Evolutionary conservation across 768 basidiomycete species (phyloP).

Genomic region (Auriculariales sp.): DNA sequence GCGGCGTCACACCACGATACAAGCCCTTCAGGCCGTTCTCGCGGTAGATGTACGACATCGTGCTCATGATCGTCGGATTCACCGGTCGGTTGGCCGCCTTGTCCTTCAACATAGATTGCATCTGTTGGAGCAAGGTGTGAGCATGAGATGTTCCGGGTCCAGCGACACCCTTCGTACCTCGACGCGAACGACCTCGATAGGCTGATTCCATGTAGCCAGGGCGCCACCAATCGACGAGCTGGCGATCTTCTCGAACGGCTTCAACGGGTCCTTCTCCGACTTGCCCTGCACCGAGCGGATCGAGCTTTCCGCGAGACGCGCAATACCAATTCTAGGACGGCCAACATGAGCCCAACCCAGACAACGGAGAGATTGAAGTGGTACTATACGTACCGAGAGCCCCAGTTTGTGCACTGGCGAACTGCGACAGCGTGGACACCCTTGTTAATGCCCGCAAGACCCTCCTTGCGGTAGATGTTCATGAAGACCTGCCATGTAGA

Average conservation of each 20-base stretch:
- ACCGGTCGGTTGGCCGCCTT: slow-evolving; percentile 65
- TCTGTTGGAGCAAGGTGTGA: slow-evolving; percentile 32
- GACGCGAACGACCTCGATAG: slow-evolving; percentile 93
- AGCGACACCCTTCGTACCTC: slow-evolving; percentile 38
- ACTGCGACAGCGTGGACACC: slow-evolving; percentile 93
- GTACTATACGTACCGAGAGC: slow-evolving; percentile 48
- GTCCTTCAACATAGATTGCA: slow-evolving; percentile 98
- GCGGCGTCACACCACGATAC: slow-evolving; percentile 94
- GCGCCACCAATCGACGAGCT: slow-evolving; percentile 84
- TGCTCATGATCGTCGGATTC: slow-evolving; percentile 85
- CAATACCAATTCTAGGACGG: slow-evolving; percentile 75
- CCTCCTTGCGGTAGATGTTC: slow-evolving; percentile 89
- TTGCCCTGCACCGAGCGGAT: slow-evolving; percentile 74
- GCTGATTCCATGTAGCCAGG: slow-evolving; percentile 97
- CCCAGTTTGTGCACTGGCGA: slow-evolving; percentile 89
- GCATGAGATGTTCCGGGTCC: background rate
- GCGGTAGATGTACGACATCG: slow-evolving; percentile 85
- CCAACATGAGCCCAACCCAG: background rate
- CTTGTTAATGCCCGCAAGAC: slow-evolving; percentile 94
- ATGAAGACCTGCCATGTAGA: slow-evolving; percentile 90
- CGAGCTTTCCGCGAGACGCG: slow-evolving; percentile 72
- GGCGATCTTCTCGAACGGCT: slow-evolving; percentile 73
- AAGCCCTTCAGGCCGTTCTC: slow-evolving; percentile 94
- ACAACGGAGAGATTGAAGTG: background rate
- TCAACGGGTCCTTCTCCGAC: slow-evolving; percentile 55